Evolutionary conservation across 805 yeast species (phyloP).

Genomic region (Diddensiella caesifluorescens): DNA sequence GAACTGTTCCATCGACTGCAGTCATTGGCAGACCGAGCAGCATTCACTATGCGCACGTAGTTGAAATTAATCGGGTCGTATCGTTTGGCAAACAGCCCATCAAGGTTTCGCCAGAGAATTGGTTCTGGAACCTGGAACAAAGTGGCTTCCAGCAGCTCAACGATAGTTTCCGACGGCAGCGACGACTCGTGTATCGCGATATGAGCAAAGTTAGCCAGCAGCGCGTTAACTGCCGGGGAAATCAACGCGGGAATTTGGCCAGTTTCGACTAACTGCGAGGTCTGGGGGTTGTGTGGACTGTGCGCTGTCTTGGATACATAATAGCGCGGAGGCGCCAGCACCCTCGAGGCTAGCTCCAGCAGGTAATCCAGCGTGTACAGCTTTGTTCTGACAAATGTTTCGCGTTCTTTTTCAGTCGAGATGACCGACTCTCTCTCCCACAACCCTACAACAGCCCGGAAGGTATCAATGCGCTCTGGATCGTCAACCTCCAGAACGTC

Average conservation of each 20-base stretch:
- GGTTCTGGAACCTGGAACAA: slow-evolving; percentile 16
- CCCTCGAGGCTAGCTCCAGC: slow-evolving; percentile 12
- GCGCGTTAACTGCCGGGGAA: slow-evolving; percentile 13
- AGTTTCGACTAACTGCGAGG: background rate
- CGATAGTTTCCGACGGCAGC: slow-evolving; percentile 1
- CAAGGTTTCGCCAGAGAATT: slow-evolving; percentile 14
- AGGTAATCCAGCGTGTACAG: slow-evolving; percentile 11
- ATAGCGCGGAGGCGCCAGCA: slow-evolving; percentile 4
- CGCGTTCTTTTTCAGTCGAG: slow-evolving; percentile 8
- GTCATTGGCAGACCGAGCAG: no score
- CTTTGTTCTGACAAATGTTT: slow-evolving; percentile 6
- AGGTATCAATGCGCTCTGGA: slow-evolving; percentile 10
- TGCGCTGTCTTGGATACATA: background rate
- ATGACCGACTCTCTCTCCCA: slow-evolving; percentile 13
- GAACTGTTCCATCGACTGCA: no score
- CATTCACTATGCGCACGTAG: no score
- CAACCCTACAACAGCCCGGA: slow-evolving; percentile 10
- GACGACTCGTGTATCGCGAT: background rate
- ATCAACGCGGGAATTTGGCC: slow-evolving; percentile 14
- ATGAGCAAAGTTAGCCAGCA: slow-evolving; percentile 6
- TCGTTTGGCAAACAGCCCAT: slow-evolving; percentile 13
- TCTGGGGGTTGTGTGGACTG: background rate
- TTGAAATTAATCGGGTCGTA: slow-evolving; percentile 9
- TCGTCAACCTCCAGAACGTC: slow-evolving; percentile 13
- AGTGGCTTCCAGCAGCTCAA: slow-evolving; percentile 6